Evolutionary conservation across 768 basidiomycete genomes (phyloP), one percentile per base, ranked within the genome.

Genomic region (Lactarius trivialis): DNA sequence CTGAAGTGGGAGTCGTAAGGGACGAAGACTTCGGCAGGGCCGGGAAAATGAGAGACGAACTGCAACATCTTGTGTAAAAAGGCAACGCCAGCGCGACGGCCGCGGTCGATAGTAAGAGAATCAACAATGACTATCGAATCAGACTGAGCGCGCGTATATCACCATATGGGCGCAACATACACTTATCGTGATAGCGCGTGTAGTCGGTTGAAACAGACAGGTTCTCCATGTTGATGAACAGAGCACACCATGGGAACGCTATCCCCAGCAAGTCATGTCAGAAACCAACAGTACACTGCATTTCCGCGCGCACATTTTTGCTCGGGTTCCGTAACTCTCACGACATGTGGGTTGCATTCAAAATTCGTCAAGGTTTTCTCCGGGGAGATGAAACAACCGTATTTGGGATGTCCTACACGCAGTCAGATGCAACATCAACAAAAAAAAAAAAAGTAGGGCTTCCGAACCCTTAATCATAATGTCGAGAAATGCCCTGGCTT

Each of bases 191-290:
- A 69, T 85, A 90, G 64, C 93, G 82, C 3, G 80, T 75, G 70
- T 92, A 91, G 71, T 98, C 94, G 2, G 81, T 84, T 11, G 85
- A 80, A 28, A 98, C 78, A 11, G 92, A 90, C 36, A 99, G 78
- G 66, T 86, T 82, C 24, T 71, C 74, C 78, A 85, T 89, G 69
- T 93, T 75, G 68, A 99, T 89, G 57, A 85, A 70, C 65, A 87
- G 81, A 2, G 95, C 97, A 75, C 97, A 99, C 89, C 94, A 99
- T 2, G 93, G 88, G 71, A 99, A 98, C 45, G 76, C 93, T 94
- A 65, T 34, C 9, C 34, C 19, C 45, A 8, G 17, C 43, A 33
- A 52, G 50, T 43, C 5, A 15, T 49, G 11, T 21, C 26, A 54
- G 37, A 41, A 36, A 24, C 14, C 54, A 28, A 37, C 32, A 15